Evolutionary conservation across 768 basidiomycete species (phyloP).

Genomic region (Phlebiopsis gigantea): DNA sequence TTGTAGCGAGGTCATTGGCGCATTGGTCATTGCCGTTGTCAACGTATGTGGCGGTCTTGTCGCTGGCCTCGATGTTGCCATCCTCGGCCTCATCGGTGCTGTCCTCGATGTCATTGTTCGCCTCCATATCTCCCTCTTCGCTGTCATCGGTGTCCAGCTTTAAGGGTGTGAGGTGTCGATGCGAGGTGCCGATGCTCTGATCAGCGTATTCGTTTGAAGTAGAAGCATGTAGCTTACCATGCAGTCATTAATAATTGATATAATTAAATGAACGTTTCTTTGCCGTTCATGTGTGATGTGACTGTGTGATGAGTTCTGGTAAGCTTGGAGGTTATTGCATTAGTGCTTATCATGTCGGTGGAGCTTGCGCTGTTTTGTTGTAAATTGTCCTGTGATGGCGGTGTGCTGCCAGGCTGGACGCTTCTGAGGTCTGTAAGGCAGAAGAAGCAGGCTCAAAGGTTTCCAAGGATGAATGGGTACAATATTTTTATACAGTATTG

Average conservation of each 20-base stretch:
- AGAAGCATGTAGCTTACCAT: neutral
- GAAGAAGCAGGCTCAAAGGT: too few relatives aligned
- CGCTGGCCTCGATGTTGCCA: conserved; percentile 18
- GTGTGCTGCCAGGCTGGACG: too few relatives aligned
- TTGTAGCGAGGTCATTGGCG: conserved; percentile 20
- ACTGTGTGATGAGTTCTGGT: too few relatives aligned
- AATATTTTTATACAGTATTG: too few relatives aligned
- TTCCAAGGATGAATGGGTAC: too few relatives aligned
- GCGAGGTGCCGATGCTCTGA: neutral
- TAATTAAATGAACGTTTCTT: neutral
- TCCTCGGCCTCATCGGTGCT: conserved; percentile 19
- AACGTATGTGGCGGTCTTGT: conserved; percentile 18
- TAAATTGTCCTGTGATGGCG: too few relatives aligned
- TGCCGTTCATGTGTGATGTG: too few relatives aligned
- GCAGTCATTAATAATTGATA: neutral
- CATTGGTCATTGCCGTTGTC: conserved; percentile 21
- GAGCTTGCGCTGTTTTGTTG: too few relatives aligned
- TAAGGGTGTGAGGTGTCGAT: too few relatives aligned
- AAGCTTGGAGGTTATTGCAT: too few relatives aligned
- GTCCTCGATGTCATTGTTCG: conserved; percentile 18
- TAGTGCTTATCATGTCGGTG: too few relatives aligned
- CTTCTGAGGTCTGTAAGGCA: too few relatives aligned
- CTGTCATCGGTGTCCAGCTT: conserved; percentile 20
- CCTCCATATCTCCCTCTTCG: conserved; percentile 20
- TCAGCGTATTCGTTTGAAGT: neutral